Conservation (phyloP, 2,329 filamentous ascomycete species). For the Leptodontidium sp. region DNA sequence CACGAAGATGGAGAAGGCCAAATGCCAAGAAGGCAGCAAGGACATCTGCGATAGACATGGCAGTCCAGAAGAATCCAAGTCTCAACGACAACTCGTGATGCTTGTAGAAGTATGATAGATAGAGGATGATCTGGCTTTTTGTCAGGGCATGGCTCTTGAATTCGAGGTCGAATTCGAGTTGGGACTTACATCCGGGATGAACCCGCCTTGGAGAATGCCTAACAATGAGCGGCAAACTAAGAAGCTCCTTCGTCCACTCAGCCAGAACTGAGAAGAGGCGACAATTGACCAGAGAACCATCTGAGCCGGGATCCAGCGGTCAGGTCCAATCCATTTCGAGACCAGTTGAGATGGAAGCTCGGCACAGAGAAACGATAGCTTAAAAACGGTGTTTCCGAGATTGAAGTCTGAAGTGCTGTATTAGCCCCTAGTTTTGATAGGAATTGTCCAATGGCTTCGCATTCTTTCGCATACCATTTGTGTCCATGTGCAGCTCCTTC, state of each 20-base stretch:
- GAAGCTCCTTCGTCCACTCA: conserved; percentile 49
- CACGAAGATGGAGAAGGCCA: conserved; percentile 63
- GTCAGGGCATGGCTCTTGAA: no score
- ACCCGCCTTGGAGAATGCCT: conserved; percentile 51
- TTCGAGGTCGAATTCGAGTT: no score
- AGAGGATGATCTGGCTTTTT: conserved; percentile 56
- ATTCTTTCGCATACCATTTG: conserved; percentile 49
- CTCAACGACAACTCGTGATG: conserved; percentile 69
- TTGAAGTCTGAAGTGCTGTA: conserved; percentile 52
- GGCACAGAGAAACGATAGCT: conserved; percentile 47
- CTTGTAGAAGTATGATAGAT: conserved; percentile 76
- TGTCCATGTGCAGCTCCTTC: conserved; percentile 56
- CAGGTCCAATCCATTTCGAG: conserved; percentile 58
- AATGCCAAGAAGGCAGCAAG: conserved; percentile 63
- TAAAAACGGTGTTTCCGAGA: conserved; percentile 55
- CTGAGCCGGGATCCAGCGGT: conserved; percentile 61
- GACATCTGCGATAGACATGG: conserved; percentile 60
- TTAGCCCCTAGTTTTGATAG: background rate
- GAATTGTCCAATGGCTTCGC: background rate
- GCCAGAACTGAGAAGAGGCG: conserved; percentile 58
- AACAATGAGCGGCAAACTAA: conserved; percentile 40
- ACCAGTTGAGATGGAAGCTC: conserved; percentile 65
- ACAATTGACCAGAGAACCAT: conserved; percentile 62
- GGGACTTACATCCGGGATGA: conserved; percentile 64
- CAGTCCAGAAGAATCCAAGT: conserved; percentile 72